Base-by-base conservation (phyloP, 257 asterid genomes). In the Datura wrightii region DNA sequence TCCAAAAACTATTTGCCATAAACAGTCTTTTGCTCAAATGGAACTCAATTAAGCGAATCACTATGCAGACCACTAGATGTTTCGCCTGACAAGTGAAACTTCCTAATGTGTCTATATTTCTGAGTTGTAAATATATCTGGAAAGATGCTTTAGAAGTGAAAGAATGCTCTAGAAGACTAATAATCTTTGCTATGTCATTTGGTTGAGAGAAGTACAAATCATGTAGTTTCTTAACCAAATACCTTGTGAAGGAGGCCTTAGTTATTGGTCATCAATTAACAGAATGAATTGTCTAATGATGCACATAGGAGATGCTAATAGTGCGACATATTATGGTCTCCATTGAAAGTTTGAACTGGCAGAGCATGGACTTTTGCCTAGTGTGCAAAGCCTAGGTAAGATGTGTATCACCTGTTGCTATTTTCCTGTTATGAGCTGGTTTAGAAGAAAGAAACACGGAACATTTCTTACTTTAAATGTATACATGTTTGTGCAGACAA, bases 341-440 rank as follows among this genome's bases (percentile, higher is more conserved):
- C 13, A 36, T 16, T 14, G 31, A 24, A 24, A 24, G 31, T 24
- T 24, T 24, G 7, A 76, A 52, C 46, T 76, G 13, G 14, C 13
- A 31, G 5, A 50, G 44, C 82, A 50, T 76, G 46, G 31, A 31
- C 4, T 48, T 74, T 74, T 74, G 31, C 82, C 44, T 74, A 14
- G 60, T 48, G 0, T 50, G 41, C 44, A 13, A 76, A 76, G 60
- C 44, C 37, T 74, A 19, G 44, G 6, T 24, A 18, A 48, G 44
- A 48, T n/a, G 60, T 24, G 46, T 67, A 24, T 48, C 24, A 48
- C n/a, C 79, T 76, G 81, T 50, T 74, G 59, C 44, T 8, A 76
- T 52, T 52, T 76, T 52, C 82, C 46, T 76, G 31, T 31, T 31
- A 50, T 36, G 31, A 78, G 31, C 82, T 78, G 48, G 82, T 52